Evolutionary conservation across 2,329 filamentous ascomycete genomes (phyloP).

Genomic region (Stylonectria norvegica): DNA sequence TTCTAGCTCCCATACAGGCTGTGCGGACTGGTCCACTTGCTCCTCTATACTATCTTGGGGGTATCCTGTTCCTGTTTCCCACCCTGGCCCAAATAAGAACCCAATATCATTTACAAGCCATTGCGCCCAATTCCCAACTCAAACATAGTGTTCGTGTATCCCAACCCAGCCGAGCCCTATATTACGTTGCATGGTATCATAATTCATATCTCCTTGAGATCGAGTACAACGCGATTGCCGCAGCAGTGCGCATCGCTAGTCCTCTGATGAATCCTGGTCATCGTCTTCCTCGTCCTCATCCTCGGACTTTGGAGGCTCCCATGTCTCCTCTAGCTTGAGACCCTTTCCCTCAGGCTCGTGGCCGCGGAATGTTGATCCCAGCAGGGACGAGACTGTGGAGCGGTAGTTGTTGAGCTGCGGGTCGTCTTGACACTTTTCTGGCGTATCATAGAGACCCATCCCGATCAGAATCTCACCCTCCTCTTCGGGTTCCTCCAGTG

Average conservation of each 20-base stretch:
- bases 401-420: slow-evolving; percentile 52
- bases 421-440: slow-evolving; percentile 53
- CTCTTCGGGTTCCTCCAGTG: slow-evolving; percentile 51
- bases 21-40: slow-evolving; percentile 10
- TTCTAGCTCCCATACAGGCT: slow-evolving; percentile 4
- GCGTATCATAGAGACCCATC: slow-evolving; percentile 76
- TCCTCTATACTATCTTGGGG: slow-evolving; percentile 15
- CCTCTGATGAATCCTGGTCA: slow-evolving; percentile 40
- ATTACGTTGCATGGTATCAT: too few relatives aligned
- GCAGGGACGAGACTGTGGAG: slow-evolving; percentile 51
- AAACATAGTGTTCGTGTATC: too few relatives aligned
- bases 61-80: slow-evolving; percentile 20
- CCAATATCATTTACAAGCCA: slow-evolving; percentile 11
- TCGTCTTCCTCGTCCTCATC: slow-evolving; percentile 53
- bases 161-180: too few relatives aligned
- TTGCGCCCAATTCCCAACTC: slow-evolving; percentile 6
- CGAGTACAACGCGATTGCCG: too few relatives aligned
- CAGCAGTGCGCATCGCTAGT: slow-evolving; percentile 26
- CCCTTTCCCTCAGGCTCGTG: slow-evolving; percentile 62
- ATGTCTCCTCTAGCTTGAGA: slow-evolving; percentile 77
- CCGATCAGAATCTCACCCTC: slow-evolving; percentile 74
- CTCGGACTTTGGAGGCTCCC: slow-evolving; percentile 64
- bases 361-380: slow-evolving; percentile 47
- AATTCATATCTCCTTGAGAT: too few relatives aligned
- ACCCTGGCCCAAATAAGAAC: slow-evolving; percentile 13